A percentile compares a stretch with the other conserved stretches of the same genome.
Evolutionary conservation across 2,329 filamentous ascomycete species (phyloP).

Genomic region (Aspergillus ochraceus): DNA sequence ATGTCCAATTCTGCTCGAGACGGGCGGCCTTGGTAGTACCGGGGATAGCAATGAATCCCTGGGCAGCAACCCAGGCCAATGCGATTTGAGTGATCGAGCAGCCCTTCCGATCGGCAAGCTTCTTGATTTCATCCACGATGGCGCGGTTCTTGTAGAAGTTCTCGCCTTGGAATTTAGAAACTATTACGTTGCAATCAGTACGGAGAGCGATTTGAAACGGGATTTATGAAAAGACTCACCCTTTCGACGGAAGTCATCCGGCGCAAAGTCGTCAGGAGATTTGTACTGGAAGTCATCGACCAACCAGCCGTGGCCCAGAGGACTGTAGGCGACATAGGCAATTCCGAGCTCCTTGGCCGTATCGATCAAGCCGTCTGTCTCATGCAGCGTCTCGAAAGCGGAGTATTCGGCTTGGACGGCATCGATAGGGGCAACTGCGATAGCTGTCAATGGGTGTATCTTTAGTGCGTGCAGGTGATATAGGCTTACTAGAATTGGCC

Average conservation of each 20-base stretch:
- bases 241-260: slow-evolving; percentile 42
- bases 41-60: slow-evolving; percentile 48
- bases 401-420: slow-evolving; percentile 51
- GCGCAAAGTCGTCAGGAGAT: slow-evolving; percentile 48
- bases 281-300: slow-evolving; percentile 47
- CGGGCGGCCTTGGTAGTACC: slow-evolving; percentile 45
- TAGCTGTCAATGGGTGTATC: no score
- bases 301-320: slow-evolving; percentile 50
- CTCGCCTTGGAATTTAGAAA: slow-evolving; percentile 41
- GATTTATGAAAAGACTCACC: slow-evolving; percentile 24
- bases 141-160: slow-evolving; percentile 48
- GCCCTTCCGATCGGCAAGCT: slow-evolving; percentile 37
- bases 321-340: slow-evolving; percentile 49
- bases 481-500: slow-evolving; percentile 43
- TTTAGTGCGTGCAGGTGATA: neutral
- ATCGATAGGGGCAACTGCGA: slow-evolving; percentile 48
- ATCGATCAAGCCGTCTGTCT: slow-evolving; percentile 43
- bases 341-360: slow-evolving; percentile 43
- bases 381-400: slow-evolving; percentile 44
- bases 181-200: slow-evolving; percentile 9
- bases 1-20: slow-evolving; percentile 44
- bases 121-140: slow-evolving; percentile 46
- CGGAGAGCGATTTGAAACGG: neutral
- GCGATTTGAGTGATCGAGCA: slow-evolving; percentile 39
- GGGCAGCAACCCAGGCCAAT: slow-evolving; percentile 43